Evolutionary conservation across 495 filamentous ascomycete species (phyloP).

Genomic region (Astrocystis sublimbata): DNA sequence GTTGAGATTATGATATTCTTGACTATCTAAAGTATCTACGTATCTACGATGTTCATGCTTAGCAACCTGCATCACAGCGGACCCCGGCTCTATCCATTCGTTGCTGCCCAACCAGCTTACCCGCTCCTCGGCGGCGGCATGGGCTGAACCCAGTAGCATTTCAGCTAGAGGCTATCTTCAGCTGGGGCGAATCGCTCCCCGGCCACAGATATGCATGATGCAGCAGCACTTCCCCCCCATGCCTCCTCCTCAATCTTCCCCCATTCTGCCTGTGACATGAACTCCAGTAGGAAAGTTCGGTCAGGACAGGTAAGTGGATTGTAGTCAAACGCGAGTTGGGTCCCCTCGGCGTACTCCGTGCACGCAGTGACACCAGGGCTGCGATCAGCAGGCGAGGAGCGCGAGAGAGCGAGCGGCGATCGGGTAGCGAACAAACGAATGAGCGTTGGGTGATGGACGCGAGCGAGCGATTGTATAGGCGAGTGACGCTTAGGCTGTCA

Average conservation of each 20-base stretch:
- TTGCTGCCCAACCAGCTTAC: constrained; percentile 1
- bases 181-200: constrained; percentile 15
- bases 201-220: constrained; percentile 9
- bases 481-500: background rate
- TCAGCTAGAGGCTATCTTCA: background rate
- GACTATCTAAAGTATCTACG: no score
- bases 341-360: background rate
- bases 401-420: background rate
- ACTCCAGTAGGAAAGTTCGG: constrained; percentile 8
- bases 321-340: constrained; percentile 8
- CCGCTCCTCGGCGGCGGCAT: constrained; percentile 6
- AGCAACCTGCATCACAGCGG: constrained; percentile 8
- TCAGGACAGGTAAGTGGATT: background rate
- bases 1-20: no score
- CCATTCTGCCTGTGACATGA: constrained; percentile 14
- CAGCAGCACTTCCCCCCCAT: no score
- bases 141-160: constrained; percentile 16
- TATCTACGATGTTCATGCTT: no score
- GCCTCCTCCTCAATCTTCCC: no score
- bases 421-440: background rate
- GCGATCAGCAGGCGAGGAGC: background rate
- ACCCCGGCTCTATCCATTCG: background rate
- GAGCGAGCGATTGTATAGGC: constrained; percentile 4
- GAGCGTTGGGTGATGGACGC: no score
- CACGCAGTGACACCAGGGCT: background rate